Conservation (phyloP, 257 asterid species). For the Primulina huaijiensis region DNA sequence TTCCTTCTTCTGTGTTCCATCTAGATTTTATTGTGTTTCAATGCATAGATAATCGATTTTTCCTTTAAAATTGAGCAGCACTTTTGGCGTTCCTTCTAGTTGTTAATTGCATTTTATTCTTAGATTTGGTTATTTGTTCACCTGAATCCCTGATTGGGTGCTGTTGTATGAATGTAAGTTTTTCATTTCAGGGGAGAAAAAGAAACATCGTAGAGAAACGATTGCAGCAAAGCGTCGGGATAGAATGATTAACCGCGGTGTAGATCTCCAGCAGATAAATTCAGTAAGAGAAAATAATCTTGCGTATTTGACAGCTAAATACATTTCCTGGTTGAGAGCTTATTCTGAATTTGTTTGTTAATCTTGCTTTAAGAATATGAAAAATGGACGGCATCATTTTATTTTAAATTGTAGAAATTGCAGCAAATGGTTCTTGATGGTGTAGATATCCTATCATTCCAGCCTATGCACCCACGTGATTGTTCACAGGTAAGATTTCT, state of each 20-base stretch:
- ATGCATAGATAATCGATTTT: neutral
- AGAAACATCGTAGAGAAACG: constrained; percentile 78
- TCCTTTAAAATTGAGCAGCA: constrained; percentile 8
- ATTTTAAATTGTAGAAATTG: constrained; percentile 57
- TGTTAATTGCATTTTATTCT: constrained; percentile 2
- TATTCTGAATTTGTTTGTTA: constrained; percentile 17
- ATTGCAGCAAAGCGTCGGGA: constrained; percentile 80
- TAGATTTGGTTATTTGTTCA: constrained; percentile 1
- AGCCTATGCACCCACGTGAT: constrained; percentile 82
- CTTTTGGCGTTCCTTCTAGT: constrained; percentile 1
- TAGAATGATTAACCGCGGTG: constrained; percentile 79
- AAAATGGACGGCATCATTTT: constrained; percentile 21
- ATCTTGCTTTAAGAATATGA: constrained; percentile 14
- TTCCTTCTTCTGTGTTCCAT: neutral
- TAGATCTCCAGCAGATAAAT: constrained; percentile 85
- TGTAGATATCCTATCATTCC: constrained; percentile 65
- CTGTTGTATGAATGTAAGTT: constrained; percentile 18
- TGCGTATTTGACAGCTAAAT: neutral
- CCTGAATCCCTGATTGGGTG: constrained; percentile 24
- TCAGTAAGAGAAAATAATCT: constrained; percentile 40
- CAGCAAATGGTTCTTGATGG: constrained; percentile 79
- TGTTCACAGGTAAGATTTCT: constrained; percentile 76
- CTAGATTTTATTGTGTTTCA: constrained; percentile 1
- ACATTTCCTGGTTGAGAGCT: neutral
- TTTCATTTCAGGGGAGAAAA: constrained; percentile 69